Base-by-base conservation (phyloP, 306 rosid species). In the Pachyrhizus erosus region DNA sequence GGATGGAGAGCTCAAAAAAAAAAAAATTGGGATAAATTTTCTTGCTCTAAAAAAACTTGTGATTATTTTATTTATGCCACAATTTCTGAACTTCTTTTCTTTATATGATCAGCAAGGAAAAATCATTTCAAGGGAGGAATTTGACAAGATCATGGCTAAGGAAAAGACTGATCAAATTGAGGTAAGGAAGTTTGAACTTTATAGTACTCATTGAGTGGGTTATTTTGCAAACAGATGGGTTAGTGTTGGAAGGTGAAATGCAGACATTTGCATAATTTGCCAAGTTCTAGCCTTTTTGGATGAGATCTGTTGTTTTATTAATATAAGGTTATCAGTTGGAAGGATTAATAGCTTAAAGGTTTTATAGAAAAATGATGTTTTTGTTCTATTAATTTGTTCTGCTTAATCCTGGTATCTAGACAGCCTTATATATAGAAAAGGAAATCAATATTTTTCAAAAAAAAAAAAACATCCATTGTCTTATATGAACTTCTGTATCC, bases 81-180 rank as follows among this genome's bases (percentile, higher is more conserved):
- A 42, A 60, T 48, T 62, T 75, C 84, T 83, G 70, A 89, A 43
- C 70, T 78, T 76, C 73, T 82, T 78, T 58, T 54, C 75, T 37
- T 76, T 52, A 70, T 78, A 46, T 77, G 76, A 75, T 86, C 96
- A 96, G 99, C 94, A 92, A 23, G 96, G 96, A 49, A 91, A 92
- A 86, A 76, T 96, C 87, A 92, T 91, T 85, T 85, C 98, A 73
- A 92, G 98, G 88, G 93, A 91, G 78, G 99, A 96, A 85, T 90
- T 96, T 51, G 85, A 96, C 73, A 76, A 85, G 84, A 84, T 88
- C 76, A 86, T 93, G 83, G 92, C 89, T 0, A 89, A 89, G 71
- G 93, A 92, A 75, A 92, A 91, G 87, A 89, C 90, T 6, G 91
- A 93, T 83, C 91, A 91, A 84, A 67, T 90, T 42, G 92, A 92